These are phyloP conservation scores for Acacia pycnantha DNA, from an alignment of 331 rosid species.

Conservation along the genomic window DNA sequence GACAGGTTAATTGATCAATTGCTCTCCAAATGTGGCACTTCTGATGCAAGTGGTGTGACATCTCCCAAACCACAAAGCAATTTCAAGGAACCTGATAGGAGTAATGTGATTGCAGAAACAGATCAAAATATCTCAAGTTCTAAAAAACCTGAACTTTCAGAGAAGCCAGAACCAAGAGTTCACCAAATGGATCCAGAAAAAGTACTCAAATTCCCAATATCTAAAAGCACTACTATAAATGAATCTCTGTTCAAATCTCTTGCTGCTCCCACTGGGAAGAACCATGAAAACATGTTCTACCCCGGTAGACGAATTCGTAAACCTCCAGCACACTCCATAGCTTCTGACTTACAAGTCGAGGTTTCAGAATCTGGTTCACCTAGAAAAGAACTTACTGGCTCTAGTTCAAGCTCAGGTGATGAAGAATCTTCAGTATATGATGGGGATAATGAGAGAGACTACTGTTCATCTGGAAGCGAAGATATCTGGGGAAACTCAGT, in stretches of 20 bases:
- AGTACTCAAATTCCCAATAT: constrained; percentile 25
- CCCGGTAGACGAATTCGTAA: constrained; percentile 32
- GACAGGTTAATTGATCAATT: constrained; percentile 42
- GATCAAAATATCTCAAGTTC: constrained; percentile 6
- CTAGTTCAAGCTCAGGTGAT: constrained; percentile 46
- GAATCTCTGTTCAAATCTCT: constrained; percentile 52
- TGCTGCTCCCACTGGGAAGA: constrained; percentile 38
- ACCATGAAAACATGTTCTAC: constrained; percentile 26
- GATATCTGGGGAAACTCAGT: constrained; percentile 53
- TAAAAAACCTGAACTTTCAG: constrained; percentile 19
- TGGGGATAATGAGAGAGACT: constrained; percentile 60
- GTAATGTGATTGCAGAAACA: constrained; percentile 6
- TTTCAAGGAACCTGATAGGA: constrained; percentile 14
- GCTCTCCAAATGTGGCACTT: constrained; percentile 6
- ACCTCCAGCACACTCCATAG: constrained; percentile 61
- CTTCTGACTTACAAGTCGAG: constrained; percentile 94
- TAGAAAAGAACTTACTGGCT: constrained; percentile 49
- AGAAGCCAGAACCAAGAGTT: constrained; percentile 14
- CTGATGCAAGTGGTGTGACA: constrained; percentile 21
- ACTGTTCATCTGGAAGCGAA: constrained; percentile 35
- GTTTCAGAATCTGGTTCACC: constrained; percentile 85
- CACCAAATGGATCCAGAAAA: constrained; percentile 20
- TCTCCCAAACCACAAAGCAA: constrained; percentile 25
- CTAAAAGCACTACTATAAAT: constrained; percentile 27
- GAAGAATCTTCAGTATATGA: constrained; percentile 54